Base-by-base conservation (phyloP, 345 rosid genomes). In the Balakata baccata region DNA sequence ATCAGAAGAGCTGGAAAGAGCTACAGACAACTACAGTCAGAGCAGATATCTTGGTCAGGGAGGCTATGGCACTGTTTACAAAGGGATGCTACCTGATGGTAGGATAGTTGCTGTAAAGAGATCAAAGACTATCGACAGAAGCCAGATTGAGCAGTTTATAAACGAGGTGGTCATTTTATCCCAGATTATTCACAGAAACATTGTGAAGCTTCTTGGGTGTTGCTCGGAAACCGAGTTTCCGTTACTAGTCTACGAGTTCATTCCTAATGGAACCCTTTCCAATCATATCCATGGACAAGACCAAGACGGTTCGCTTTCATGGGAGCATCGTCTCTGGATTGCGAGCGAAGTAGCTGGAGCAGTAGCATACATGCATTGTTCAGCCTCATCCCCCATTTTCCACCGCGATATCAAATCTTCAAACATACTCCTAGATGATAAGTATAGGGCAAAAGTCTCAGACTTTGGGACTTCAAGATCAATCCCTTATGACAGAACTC, bases 391-490 rank as follows among this genome's bases (percentile, higher is more conserved):
- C 0, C 80, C 73, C 1, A 67, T 78, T 4, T 78, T 50, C 39
- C 77, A 73, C 22, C 45, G 81, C 0, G 74, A 73, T 25, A 73
- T 73, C 22, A 73, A 73, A 49, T 74, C 77, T 22, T 16, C 69
- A 18, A 78, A 73, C 74, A 78, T 78, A 29, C 80, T 81, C 41
- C 3, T 73, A 6, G 84, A 81, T 25, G 77, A 66, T 5, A 77
- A 56, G 5, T 67, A 66, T 0, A n/a, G 68, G 4, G 74, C 78
- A 4, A 81, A 71, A 74, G 74, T 81, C 9, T 37, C 81, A 0
- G 84, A 77, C 25, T 81, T 77, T n/a, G 79, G 77, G 10, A 61
- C 74, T 9, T 74, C 84, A 8, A 81, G 59, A 37, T 67, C 71
- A 5, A 59, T 77, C 5, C 17, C 76, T 7, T 29, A 50, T 3